Base-by-base conservation (phyloP, 2,329 filamentous ascomycete species). In the Eutypa lata region DNA sequence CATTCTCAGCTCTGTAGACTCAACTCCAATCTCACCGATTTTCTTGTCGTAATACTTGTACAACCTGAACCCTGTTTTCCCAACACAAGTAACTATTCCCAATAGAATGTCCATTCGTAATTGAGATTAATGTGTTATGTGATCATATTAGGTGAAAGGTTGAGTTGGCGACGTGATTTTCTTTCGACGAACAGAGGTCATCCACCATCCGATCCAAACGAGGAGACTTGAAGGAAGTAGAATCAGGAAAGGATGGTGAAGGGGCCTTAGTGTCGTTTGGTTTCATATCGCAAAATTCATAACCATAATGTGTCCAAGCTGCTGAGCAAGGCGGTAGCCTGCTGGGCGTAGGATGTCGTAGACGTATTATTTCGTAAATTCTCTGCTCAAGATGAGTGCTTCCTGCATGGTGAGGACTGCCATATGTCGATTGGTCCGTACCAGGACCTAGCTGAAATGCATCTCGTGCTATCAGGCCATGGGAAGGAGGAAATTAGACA, bases 291-390 rank as follows among this genome's bases (percentile, higher is more conserved):
- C 78, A 81, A 81, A 80, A 80, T 75, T 71, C 74, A 74, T 82
- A 82, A 82, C 69, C 76, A 81, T 82, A 71, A 80, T 77, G 74
- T 82, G 77, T 83, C 80, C 80, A 83, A 83, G 75, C 72, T 76
- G 74, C 77, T 73, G 66, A 58, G 57, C 70, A 60, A 73, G 73
- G 75, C 72, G 69, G 72, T 75, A 76, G 71, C 73, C 69, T 69
- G 70, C 65, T 67, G 68, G 73, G 75, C 69, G 74, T 83, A 83
- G 78, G 77, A 82, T 83, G 77, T 77, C 72, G 69, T 70, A 75
- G 78, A 79, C 71, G 70, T 71, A 75, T 77, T 75, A 81, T 65
- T 75, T 68, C 72, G 70, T 77, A 78, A 77, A 78, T 77, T 72
- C 72, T 72, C 72, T 77, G 72, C 69, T 69, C 66, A 68, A 73